Evolutionary conservation across 164 flowering plant genomes (phyloP).

Genomic region (Litsea cubeba): DNA sequence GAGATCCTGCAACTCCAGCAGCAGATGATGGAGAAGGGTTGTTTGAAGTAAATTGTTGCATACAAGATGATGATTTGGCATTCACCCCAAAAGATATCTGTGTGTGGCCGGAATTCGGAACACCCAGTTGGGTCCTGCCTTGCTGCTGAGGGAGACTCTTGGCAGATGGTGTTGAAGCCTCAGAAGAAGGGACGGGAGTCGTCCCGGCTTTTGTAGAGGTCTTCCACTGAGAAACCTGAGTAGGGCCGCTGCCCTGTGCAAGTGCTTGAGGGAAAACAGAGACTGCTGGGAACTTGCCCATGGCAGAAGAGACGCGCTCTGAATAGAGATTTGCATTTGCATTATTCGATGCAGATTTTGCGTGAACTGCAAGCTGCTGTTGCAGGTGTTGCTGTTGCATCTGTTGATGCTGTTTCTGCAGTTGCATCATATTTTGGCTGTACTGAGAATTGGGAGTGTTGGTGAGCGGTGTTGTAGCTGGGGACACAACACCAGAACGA

Average conservation of each 20-base stretch:
- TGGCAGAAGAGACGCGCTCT: constrained; percentile 29
- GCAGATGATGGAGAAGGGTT: constrained; percentile 48
- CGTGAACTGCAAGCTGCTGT: constrained; percentile 43
- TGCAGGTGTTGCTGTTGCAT: constrained; percentile 18
- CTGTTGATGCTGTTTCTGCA: constrained; percentile 18
- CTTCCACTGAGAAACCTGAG: constrained; percentile 65
- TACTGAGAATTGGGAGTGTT: constrained; percentile 26
- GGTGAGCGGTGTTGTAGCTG: constrained; percentile 9
- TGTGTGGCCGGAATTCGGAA: constrained; percentile 27
- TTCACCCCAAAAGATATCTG: constrained; percentile 78
- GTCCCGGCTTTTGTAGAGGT: constrained; percentile 29
- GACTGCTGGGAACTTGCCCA: constrained; percentile 51
- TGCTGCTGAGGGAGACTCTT: constrained; percentile 65
- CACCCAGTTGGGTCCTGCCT: constrained; percentile 36
- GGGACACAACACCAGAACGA: constrained; percentile 22
- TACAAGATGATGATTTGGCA: constrained; percentile 35
- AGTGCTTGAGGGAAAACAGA: constrained; percentile 56
- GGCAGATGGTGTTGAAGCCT: constrained; percentile 39
- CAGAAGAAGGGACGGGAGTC: constrained; percentile 37
- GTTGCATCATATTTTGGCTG: constrained; percentile 21
- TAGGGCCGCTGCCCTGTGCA: constrained; percentile 42
- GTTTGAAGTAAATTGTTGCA: constrained; percentile 32
- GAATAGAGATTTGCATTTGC: constrained; percentile 49
- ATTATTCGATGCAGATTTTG: constrained; percentile 33
- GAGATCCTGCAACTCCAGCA: constrained; percentile 55